These are phyloP conservation scores for Niebla homalea DNA, from an alignment of 495 filamentous ascomycete species.

Conservation along the genomic window DNA sequence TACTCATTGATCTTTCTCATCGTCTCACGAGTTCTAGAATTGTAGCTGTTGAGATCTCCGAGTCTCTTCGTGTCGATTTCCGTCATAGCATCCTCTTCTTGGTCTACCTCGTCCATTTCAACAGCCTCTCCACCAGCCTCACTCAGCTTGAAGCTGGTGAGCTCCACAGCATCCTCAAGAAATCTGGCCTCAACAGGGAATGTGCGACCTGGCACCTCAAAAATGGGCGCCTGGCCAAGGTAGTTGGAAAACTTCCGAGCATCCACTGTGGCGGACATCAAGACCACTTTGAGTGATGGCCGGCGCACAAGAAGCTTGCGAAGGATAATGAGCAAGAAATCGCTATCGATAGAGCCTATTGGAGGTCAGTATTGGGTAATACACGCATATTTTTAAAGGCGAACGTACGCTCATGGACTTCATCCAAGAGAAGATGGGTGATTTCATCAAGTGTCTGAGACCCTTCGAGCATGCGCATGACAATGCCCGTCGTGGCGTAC, in stretches of 20 bases:
- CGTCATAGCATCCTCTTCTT: neutral
- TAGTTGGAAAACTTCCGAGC: slow-evolving; percentile 84
- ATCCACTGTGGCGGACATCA: slow-evolving; percentile 96
- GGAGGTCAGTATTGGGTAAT: neutral
- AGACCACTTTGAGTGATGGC: slow-evolving; percentile 65
- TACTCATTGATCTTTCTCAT: slow-evolving; percentile 72
- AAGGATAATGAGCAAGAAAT: slow-evolving; percentile 84
- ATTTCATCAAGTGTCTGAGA: slow-evolving; percentile 74
- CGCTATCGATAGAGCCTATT: slow-evolving; percentile 57
- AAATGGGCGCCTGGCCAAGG: slow-evolving; percentile 64
- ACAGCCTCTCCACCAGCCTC: slow-evolving; percentile 35
- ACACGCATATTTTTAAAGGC: neutral
- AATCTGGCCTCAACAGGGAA: slow-evolving; percentile 83
- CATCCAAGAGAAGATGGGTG: slow-evolving; percentile 85
- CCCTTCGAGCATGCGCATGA: slow-evolving; percentile 91
- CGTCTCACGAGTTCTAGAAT: slow-evolving; percentile 55
- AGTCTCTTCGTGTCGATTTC: slow-evolving; percentile 9
- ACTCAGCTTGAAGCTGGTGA: slow-evolving; percentile 48
- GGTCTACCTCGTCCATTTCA: slow-evolving; percentile 32
- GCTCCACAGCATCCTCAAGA: slow-evolving; percentile 79
- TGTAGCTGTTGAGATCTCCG: slow-evolving; percentile 38
- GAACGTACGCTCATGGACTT: slow-evolving; percentile 59
- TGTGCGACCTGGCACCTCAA: slow-evolving; percentile 83
- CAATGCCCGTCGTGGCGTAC: slow-evolving; percentile 79
- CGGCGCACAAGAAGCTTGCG: slow-evolving; percentile 61